Evolutionary conservation across 2,329 filamentous ascomycete species (phyloP).

Genomic region (Clarireedia homoeocarpa): DNA sequence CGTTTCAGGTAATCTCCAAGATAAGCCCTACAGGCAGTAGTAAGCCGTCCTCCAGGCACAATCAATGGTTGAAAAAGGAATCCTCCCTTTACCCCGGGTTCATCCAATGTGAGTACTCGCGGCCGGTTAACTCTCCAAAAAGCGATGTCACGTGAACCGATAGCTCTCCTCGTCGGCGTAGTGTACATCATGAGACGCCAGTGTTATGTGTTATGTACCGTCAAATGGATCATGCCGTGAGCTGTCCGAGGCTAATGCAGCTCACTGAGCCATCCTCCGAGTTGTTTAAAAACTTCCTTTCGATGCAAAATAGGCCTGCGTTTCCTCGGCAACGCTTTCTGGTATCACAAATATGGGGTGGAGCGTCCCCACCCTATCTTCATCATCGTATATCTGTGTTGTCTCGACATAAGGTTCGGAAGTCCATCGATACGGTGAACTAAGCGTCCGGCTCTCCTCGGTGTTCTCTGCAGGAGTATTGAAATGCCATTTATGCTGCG

Average conservation of each 20-base stretch:
- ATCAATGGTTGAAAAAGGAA: neutral
- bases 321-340: slow-evolving; percentile 38
- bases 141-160: neutral
- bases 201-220: neutral
- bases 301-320: slow-evolving; percentile 24
- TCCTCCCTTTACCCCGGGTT: neutral
- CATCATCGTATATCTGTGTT: slow-evolving; percentile 59
- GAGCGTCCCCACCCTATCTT: slow-evolving; percentile 60
- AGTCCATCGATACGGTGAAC: slow-evolving; percentile 32
- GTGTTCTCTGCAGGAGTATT: slow-evolving; percentile 28
- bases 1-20: neutral
- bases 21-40: neutral
- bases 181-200: neutral
- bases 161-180: neutral
- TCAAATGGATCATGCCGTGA: neutral
- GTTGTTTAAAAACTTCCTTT: slow-evolving; percentile 23
- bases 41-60: neutral
- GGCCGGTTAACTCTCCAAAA: no score
- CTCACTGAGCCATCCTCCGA: neutral
- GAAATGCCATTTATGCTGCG: slow-evolving; percentile 60
- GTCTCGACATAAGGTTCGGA: slow-evolving; percentile 39
- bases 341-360: slow-evolving; percentile 86
- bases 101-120: neutral
- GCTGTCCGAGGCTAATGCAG: slow-evolving; percentile 2
- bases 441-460: slow-evolving; percentile 26